Evolutionary conservation across 2,329 filamentous ascomycete genomes (phyloP).

Genomic region (Diplodia seriata): DNA sequence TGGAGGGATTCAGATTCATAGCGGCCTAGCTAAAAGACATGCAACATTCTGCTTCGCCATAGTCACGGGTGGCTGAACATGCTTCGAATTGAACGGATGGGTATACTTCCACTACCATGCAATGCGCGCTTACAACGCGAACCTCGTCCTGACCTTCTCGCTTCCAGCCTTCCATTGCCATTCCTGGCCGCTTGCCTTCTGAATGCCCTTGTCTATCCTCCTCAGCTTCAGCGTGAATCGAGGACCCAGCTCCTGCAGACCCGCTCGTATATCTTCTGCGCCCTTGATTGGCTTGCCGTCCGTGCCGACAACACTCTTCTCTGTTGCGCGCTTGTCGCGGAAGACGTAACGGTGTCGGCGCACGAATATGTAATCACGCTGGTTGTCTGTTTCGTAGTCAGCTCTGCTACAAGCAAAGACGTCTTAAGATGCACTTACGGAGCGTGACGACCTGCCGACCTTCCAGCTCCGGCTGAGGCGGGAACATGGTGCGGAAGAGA

Average conservation of each 20-base stretch:
- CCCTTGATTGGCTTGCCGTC: constrained; percentile 86
- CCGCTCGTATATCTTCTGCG: constrained; percentile 83
- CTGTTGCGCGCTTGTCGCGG: constrained; percentile 82
- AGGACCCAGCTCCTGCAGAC: constrained; percentile 89
- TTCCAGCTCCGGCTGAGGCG: constrained; percentile 79
- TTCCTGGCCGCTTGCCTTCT: constrained; percentile 75
- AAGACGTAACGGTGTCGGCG: constrained; percentile 91
- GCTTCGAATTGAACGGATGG: constrained; percentile 3
- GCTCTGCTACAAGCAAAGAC: neutral
- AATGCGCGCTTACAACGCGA: constrained; percentile 73
- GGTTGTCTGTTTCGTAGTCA: constrained; percentile 66
- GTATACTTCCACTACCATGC: constrained; percentile 19
- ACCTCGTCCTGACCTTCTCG: constrained; percentile 93
- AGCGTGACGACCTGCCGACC: constrained; percentile 90
- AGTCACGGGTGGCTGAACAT: neutral
- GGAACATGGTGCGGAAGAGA: constrained; percentile 81
- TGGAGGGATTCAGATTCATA: too few species aligned
- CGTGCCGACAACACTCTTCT: constrained; percentile 82
- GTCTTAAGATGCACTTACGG: constrained; percentile 43
- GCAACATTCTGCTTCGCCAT: too few species aligned
- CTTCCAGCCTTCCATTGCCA: constrained; percentile 97
- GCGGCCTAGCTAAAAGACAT: too few species aligned
- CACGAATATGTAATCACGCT: constrained; percentile 95
- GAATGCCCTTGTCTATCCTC: constrained; percentile 89
- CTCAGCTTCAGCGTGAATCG: constrained; percentile 85